Evolutionary conservation across 2,329 filamentous ascomycete genomes (phyloP).

Genomic region (Daldinia sp.): DNA sequence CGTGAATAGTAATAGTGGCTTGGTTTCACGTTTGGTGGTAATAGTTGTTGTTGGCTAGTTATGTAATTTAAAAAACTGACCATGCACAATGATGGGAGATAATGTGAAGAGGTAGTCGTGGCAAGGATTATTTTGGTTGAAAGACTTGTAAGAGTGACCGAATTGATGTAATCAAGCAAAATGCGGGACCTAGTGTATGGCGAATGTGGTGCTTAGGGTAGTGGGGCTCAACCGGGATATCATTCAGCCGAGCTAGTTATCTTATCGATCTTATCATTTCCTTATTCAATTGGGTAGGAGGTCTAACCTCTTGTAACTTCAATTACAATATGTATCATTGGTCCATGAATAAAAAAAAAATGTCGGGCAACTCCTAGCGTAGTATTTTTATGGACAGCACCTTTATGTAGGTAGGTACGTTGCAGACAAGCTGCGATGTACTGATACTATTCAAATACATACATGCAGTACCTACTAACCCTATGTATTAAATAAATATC

Average conservation of each 20-base stretch:
- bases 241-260: slow-evolving; percentile 25
- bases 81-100: not conserved
- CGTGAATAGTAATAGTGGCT: slow-evolving; percentile 6
- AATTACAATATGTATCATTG: slow-evolving; percentile 20
- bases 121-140: not conserved
- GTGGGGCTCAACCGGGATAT: slow-evolving; percentile 23
- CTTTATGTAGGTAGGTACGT: slow-evolving; percentile 3
- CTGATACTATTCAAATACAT: not conserved
- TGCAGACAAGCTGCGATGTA: not conserved
- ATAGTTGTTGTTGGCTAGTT: too few relatives aligned
- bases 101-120: slow-evolving; percentile 14
- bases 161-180: slow-evolving; percentile 18
- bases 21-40: not conserved
- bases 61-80: not conserved
- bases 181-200: not conserved
- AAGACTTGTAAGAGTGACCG: not conserved
- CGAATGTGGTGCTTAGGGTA: not conserved
- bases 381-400: not conserved
- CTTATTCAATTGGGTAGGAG: not conserved
- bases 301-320: not conserved
- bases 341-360: not conserved
- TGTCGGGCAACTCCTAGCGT: not conserved
- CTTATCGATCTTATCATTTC: slow-evolving; percentile 39
- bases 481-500: not conserved
- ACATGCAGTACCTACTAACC: too few relatives aligned